Base-by-base conservation (phyloP, 352 stramenopile genomes). In the Globisporangium cederbergense region DNA sequence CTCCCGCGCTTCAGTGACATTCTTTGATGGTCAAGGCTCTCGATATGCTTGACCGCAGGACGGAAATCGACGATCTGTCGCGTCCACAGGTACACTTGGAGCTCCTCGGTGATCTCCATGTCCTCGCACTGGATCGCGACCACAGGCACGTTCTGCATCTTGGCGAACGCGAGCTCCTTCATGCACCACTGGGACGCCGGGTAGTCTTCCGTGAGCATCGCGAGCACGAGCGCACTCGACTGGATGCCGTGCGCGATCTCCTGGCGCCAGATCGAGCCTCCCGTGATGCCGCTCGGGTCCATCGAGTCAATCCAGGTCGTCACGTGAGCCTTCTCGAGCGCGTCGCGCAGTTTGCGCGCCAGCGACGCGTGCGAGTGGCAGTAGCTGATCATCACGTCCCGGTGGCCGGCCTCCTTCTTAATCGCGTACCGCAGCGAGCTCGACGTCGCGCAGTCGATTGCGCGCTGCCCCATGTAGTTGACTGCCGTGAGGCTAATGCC, bases 341-440 rank as follows among this genome's bases (percentile, higher is more conserved):
- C 76, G 38, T 91, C 78, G 40, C 86, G 82, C 20, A 95, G 61
- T 47, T 90, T 88, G 6, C 75, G 74, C 18, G 86, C 86, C 52
- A 95, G 68, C 5, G 70, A 61, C 16, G 78, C 69, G 51, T 95
- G 86, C n/a, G 86, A 86, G 43, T 95, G 86, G 52, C 80, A 90
- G 63, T 95, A 95, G 49, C 86, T 95, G 59, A 95, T 95, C 86
- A 95, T 95, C 7, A 95, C 86, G 56, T 95, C 86, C 30, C 86
- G 82, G 4, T 91, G 82, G 0, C 86, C 86, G 10, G 86, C 86
- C 30, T 90, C 86, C 61, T 95, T 95, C 70, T 95, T 94, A 36
- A 93, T 84, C 18, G 82, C 81, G 58, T 92, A 95, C 6, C 85
- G 80, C n/a, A 95, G 67, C 2, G 78, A 78, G 30, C 80, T 74